These are phyloP conservation scores for Mycena vitilis DNA, from an alignment of 768 basidiomycete genomes.

Conservation along the genomic window DNA sequence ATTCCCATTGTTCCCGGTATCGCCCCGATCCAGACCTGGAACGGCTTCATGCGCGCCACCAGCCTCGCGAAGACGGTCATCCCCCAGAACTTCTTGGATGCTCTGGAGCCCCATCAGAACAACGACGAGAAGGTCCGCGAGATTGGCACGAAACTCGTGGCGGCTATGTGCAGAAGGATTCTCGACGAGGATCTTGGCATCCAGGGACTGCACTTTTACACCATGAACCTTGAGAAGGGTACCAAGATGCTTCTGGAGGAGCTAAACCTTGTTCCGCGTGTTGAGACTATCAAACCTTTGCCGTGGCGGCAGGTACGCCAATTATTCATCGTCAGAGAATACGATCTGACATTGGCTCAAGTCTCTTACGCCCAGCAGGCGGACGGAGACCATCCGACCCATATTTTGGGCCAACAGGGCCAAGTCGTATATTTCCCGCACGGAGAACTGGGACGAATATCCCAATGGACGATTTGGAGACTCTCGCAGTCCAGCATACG, in stretches of 20 bases:
- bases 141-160: constrained; percentile 94
- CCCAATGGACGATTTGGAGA: constrained; percentile 99
- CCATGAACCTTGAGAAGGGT: constrained; percentile 96
- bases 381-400: constrained; percentile 92
- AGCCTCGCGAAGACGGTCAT: constrained; percentile 82
- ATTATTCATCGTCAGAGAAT: neutral
- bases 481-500: constrained; percentile 96
- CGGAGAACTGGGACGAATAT: constrained; percentile 99
- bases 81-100: constrained; percentile 79
- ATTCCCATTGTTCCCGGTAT: constrained; percentile 95
- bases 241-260: constrained; percentile 96
- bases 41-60: constrained; percentile 90
- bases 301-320: constrained; percentile 92
- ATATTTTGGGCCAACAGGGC: constrained; percentile 99
- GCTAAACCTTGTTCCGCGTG: constrained; percentile 85
- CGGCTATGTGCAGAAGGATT: constrained; percentile 92
- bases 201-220: constrained; percentile 94
- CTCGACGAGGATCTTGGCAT: constrained; percentile 84
- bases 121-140: constrained; percentile 94
- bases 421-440: constrained; percentile 94
- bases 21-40: constrained; percentile 96
- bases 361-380: constrained; percentile 93
- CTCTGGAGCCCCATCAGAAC: constrained; percentile 87
- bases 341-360: constrained; percentile 44
- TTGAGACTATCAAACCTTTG: constrained; percentile 93